These are phyloP conservation scores for Russula foetens DNA, from an alignment of 768 basidiomycete species.

Conservation along the genomic window DNA sequence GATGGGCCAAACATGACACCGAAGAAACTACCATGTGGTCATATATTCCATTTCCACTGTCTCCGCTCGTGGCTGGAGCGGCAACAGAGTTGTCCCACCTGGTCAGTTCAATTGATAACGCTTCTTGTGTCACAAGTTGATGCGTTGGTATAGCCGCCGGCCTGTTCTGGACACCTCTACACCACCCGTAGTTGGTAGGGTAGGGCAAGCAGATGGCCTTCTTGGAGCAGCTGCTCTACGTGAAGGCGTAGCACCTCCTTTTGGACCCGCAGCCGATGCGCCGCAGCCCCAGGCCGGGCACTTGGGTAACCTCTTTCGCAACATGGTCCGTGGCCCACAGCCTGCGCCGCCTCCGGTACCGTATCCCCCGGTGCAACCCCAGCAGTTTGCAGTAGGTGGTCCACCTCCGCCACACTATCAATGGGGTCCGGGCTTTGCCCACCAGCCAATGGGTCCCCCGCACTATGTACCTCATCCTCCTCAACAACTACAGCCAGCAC, in stretches of 20 bases:
- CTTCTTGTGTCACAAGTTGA: slow-evolving; percentile 1
- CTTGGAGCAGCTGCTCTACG: slow-evolving; percentile 24
- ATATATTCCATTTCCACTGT: slow-evolving; percentile 97
- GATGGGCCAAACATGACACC: slow-evolving; percentile 92
- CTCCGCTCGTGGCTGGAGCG: slow-evolving; percentile 95
- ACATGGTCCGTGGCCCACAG: slow-evolving; percentile 14
- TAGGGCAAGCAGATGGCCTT: slow-evolving; percentile 12
- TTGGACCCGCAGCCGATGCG: slow-evolving; percentile 30
- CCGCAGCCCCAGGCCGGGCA: slow-evolving; percentile 29
- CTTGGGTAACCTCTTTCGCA: slow-evolving; percentile 22
- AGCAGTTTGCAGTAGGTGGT: slow-evolving; percentile 22
- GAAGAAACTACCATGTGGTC: slow-evolving; percentile 94
- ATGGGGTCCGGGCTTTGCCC: slow-evolving; percentile 52
- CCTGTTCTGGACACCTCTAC: slow-evolving; percentile 14
- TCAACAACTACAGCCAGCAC: slow-evolving; percentile 17
- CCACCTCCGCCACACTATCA: slow-evolving; percentile 46
- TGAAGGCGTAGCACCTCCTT: slow-evolving; percentile 25
- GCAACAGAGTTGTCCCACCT: slow-evolving; percentile 98
- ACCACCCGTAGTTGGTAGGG: slow-evolving; percentile 7
- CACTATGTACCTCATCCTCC: slow-evolving; percentile 24
- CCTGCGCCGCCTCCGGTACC: slow-evolving; percentile 18
- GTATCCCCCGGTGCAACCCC: slow-evolving; percentile 18
- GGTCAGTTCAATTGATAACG: slow-evolving; percentile 43
- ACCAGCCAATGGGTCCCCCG: slow-evolving; percentile 42
- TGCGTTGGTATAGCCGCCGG: slow-evolving; percentile 18